Evolutionary conservation across 805 yeast species (phyloP).

Genomic region (Cyberlindnera misumaiensis): DNA sequence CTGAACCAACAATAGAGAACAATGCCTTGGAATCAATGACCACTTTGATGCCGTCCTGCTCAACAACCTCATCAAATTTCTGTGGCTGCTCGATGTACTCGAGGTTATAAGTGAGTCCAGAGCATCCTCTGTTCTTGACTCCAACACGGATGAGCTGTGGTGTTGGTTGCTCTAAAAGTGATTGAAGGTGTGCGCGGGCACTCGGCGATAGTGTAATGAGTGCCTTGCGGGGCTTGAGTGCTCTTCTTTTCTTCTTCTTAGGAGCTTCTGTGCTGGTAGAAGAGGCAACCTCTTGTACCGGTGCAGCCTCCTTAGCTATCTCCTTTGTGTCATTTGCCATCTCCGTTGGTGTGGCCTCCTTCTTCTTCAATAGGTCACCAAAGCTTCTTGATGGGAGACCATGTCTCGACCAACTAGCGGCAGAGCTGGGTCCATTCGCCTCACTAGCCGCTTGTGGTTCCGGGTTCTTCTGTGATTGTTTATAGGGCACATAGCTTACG

Average conservation of each 20-base stretch:
- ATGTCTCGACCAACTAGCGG: slow-evolving; percentile 22
- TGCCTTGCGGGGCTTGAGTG: slow-evolving; percentile 82
- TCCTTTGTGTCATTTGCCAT: slow-evolving; percentile 9
- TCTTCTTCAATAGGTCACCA: slow-evolving; percentile 19
- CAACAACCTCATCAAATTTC: slow-evolving; percentile 91
- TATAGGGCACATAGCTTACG: slow-evolving; percentile 16
- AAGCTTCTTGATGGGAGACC: slow-evolving; percentile 23
- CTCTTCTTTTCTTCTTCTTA: slow-evolving; percentile 46
- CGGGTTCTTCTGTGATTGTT: slow-evolving; percentile 3
- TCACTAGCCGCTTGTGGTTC: not conserved
- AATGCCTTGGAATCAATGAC: slow-evolving; percentile 93
- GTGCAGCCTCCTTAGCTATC: slow-evolving; percentile 8
- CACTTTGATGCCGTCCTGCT: slow-evolving; percentile 90
- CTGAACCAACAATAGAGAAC: slow-evolving; percentile 91
- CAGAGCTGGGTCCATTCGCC: not conserved
- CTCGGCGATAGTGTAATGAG: slow-evolving; percentile 71
- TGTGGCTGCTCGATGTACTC: slow-evolving; percentile 88
- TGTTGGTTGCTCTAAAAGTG: slow-evolving; percentile 67
- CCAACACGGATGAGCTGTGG: slow-evolving; percentile 90
- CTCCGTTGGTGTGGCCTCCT: slow-evolving; percentile 7
- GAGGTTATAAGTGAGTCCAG: slow-evolving; percentile 86
- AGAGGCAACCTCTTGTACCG: slow-evolving; percentile 2
- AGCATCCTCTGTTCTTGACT: slow-evolving; percentile 94
- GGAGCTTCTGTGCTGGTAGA: slow-evolving; percentile 3
- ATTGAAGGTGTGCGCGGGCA: slow-evolving; percentile 67